Evolutionary conservation across 176 grass and related monocot species (phyloP).

Genomic region (Oropetium thomaeum): DNA sequence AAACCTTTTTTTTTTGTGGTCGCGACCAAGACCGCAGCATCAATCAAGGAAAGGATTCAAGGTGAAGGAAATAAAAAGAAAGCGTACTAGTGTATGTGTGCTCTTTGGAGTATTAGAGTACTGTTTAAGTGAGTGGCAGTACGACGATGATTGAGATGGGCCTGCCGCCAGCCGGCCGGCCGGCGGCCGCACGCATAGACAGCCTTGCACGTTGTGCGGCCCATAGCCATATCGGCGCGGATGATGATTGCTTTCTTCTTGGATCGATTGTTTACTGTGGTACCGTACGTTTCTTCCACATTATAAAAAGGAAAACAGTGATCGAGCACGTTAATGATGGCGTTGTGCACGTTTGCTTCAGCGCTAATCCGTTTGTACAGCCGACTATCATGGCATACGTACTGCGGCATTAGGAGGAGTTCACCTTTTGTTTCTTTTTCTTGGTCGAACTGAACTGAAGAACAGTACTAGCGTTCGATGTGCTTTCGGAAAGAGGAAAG

Average conservation of each 20-base stretch:
- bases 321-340: background rate
- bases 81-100: background rate
- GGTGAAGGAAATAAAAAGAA: background rate
- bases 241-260: conserved; percentile 5
- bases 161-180: no score
- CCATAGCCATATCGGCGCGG: background rate
- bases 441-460: background rate
- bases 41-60: background rate
- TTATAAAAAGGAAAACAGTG: background rate
- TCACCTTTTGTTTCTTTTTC: background rate
- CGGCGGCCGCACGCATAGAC: background rate
- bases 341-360: background rate
- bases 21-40: no score
- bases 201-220: background rate
- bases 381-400: background rate
- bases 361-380: background rate
- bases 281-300: background rate
- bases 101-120: background rate
- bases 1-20: no score
- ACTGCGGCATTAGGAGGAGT: background rate
- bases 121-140: background rate
- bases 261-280: background rate
- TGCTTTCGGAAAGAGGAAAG: background rate
- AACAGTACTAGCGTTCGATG: background rate
- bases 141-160: conserved; percentile 4